Evolutionary conservation across 2,329 filamentous ascomycete species (phyloP).

Genomic region (Colletotrichum destructivum): DNA sequence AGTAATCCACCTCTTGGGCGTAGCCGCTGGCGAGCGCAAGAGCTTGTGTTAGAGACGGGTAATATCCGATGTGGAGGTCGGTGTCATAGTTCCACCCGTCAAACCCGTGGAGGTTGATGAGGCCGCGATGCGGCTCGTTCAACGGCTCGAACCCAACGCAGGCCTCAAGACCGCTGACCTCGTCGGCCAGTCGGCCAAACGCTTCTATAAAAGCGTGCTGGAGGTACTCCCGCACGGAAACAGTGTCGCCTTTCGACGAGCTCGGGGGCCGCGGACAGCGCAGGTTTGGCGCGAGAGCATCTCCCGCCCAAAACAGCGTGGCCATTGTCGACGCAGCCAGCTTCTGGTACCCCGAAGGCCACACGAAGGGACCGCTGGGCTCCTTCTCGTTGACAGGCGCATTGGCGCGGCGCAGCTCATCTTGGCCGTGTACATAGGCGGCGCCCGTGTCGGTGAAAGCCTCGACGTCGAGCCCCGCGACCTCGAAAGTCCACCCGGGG

Average conservation of each 20-base stretch:
- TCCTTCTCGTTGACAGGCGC: slow-evolving; percentile 49
- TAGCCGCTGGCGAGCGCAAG: slow-evolving; percentile 59
- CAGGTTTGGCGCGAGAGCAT: slow-evolving; percentile 46
- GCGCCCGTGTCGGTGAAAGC: slow-evolving; percentile 48
- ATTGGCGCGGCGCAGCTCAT: slow-evolving; percentile 49
- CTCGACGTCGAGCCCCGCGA: slow-evolving; percentile 56
- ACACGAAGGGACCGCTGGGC: slow-evolving; percentile 54
- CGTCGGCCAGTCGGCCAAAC: slow-evolving; percentile 54
- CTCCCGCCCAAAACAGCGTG: slow-evolving; percentile 49
- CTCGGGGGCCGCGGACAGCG: slow-evolving; percentile 35
- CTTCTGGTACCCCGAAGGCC: slow-evolving; percentile 57
- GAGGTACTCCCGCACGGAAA: slow-evolving; percentile 50
- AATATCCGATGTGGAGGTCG: slow-evolving; percentile 59
- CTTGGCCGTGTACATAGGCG: slow-evolving; percentile 55
- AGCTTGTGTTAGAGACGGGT: slow-evolving; percentile 55
- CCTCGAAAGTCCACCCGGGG: slow-evolving; percentile 59
- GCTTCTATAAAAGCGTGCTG: slow-evolving; percentile 54
- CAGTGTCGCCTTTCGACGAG: slow-evolving; percentile 11
- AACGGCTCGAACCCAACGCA: slow-evolving; percentile 59
- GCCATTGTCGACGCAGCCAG: slow-evolving; percentile 53
- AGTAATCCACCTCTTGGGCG: slow-evolving; percentile 55
- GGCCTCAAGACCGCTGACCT: slow-evolving; percentile 51
- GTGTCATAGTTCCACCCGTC: slow-evolving; percentile 60
- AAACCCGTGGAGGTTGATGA: slow-evolving; percentile 57
- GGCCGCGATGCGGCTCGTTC: slow-evolving; percentile 60